Percentiles rank a stretch among this genome's conserved stretches.
Conservation (phyloP, 306 rosid species). For the Prunus davidiana region DNA sequence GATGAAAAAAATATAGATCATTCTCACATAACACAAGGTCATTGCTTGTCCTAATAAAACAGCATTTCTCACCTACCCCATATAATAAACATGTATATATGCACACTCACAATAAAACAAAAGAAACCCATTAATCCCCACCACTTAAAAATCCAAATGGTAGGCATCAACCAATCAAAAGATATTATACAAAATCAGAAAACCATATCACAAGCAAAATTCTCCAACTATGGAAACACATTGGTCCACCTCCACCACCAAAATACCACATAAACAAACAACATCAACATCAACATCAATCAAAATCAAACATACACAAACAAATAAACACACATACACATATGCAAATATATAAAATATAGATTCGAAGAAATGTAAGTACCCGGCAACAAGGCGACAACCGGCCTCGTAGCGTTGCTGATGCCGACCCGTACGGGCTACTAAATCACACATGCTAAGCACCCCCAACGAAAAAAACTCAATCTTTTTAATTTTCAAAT, state of each 20-base stretch:
- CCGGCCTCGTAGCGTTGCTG: constrained; percentile 80
- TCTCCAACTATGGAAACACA: constrained; percentile 12
- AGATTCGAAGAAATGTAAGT: not conserved
- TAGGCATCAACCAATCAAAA: constrained; percentile 12
- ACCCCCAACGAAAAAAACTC: not conserved
- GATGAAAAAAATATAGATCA: not conserved
- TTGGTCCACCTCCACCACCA: constrained; percentile 6
- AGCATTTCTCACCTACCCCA: not conserved
- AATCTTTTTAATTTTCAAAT: not conserved
- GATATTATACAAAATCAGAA: not conserved
- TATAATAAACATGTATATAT: not conserved
- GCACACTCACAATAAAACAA: not conserved
- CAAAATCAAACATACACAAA: not conserved
- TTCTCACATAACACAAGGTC: not conserved
- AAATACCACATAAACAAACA: not conserved
- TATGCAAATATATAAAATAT: not conserved
- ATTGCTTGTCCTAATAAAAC: not conserved
- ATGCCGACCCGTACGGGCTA: constrained; percentile 90
- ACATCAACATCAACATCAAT: constrained; percentile 2
- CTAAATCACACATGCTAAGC: constrained; percentile 65
- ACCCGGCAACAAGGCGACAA: constrained; percentile 89
- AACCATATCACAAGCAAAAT: not conserved
- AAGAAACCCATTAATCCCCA: not conserved
- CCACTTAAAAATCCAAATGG: not conserved
- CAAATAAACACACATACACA: not conserved